Evolutionary conservation across 164 flowering plant genomes (phyloP).

Genomic region (Umbellularia californica): DNA sequence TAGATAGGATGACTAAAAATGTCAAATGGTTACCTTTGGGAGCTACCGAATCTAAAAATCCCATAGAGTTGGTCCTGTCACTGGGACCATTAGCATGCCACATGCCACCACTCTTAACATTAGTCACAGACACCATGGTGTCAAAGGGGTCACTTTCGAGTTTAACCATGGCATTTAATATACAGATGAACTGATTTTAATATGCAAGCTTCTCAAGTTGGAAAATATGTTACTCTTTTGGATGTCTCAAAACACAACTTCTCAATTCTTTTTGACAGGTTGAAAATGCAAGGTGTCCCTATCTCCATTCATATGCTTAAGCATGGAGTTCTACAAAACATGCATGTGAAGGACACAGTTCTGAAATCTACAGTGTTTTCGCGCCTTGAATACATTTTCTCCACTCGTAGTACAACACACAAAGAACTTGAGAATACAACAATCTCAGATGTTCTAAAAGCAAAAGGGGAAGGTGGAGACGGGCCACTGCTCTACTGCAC

Average conservation of each 20-base stretch:
- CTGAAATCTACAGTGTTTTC: slow-evolving; percentile 14
- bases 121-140: no score
- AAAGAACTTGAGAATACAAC: slow-evolving; percentile 71
- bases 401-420: slow-evolving; percentile 20
- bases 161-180: no score
- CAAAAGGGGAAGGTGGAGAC: slow-evolving; percentile 47
- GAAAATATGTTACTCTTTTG: no score
- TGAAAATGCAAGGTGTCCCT: slow-evolving; percentile 40
- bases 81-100: no score
- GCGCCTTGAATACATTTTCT: slow-evolving; percentile 29
- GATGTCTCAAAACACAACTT: not conserved
- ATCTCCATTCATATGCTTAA: slow-evolving; percentile 28
- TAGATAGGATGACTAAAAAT: no score
- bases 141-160: no score
- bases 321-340: slow-evolving; percentile 17
- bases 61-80: no score
- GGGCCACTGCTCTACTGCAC: slow-evolving; percentile 65
- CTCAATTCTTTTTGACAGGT: slow-evolving; percentile 3
- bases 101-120: no score
- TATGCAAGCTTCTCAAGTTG: no score
- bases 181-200: no score
- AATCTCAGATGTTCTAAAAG: slow-evolving; percentile 61
- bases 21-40: no score
- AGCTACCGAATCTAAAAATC: no score
- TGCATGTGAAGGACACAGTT: slow-evolving; percentile 5